phyloP scores from a whole-genome alignment of 2,329 filamentous ascomycete species.

The Aspergillus viridinutans region DNA sequence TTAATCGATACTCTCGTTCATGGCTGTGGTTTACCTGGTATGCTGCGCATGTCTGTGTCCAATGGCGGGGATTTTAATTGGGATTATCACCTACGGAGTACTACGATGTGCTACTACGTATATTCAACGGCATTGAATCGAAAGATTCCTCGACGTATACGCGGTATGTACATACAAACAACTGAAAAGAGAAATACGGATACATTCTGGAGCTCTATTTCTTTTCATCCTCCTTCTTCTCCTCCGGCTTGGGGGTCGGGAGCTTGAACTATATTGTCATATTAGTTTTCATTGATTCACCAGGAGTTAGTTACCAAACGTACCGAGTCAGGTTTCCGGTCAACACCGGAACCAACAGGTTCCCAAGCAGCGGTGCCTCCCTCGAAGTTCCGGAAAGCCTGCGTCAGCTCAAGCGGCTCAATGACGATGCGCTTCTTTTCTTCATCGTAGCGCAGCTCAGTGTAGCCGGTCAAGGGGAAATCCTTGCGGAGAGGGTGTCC shows the following conservation, averaged over 20 bases:
- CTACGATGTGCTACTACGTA: not conserved
- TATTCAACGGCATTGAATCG: conserved; percentile 19
- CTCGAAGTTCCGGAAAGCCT: conserved; percentile 98
- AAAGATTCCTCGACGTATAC: conserved; percentile 21
- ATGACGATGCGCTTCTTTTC: conserved; percentile 99
- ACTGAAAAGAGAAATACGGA: conserved; percentile 30
- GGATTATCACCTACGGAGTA: not conserved
- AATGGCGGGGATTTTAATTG: not conserved
- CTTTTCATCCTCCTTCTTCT: conserved; percentile 77
- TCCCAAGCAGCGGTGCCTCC: conserved; percentile 72
- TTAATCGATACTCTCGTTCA: no score
- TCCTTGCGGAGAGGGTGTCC: conserved; percentile 96
- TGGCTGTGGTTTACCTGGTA: not conserved
- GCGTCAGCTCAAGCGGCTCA: conserved; percentile 93
- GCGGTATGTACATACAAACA: conserved; percentile 38
- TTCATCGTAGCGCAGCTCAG: conserved; percentile 95
- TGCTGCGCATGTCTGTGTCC: not conserved
- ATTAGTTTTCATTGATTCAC: not conserved
- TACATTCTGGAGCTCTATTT: conserved; percentile 59
- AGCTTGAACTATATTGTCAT: conserved; percentile 67
- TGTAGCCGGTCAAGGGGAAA: conserved; percentile 96
- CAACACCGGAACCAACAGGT: conserved; percentile 65
- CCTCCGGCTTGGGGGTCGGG: conserved; percentile 91
- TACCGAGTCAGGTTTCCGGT: conserved; percentile 71
- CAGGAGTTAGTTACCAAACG: conserved; percentile 26